These are phyloP conservation scores for Silene noctiflora DNA, from an alignment of 179 eudicot species.

Conservation along the genomic window DNA sequence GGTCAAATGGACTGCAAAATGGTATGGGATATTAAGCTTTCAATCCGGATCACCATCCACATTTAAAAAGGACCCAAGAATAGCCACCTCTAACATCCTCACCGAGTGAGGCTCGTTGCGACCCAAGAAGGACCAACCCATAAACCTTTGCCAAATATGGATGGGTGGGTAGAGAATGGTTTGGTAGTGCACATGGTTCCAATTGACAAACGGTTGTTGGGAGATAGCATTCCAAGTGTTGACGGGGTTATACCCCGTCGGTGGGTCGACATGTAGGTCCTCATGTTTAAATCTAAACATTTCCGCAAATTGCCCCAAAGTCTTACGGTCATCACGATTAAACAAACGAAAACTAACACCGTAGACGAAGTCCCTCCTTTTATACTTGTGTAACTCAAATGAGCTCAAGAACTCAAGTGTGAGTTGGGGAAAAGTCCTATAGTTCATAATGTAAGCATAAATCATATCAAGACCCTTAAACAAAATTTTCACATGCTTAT, in stretches of 20 bases:
- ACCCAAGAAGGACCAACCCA: background rate
- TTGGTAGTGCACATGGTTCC: background rate
- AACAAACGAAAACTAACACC: too few species aligned
- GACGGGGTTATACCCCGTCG: background rate
- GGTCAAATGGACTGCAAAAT: background rate
- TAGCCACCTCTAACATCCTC: background rate
- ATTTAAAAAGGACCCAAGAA: background rate
- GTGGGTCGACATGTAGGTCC: background rate
- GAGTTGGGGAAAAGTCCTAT: too few species aligned
- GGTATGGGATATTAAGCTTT: background rate
- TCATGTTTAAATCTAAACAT: background rate
- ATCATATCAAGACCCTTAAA: too few species aligned
- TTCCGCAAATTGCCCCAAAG: background rate
- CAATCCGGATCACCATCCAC: background rate
- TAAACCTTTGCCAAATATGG: background rate
- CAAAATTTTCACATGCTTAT: too few species aligned
- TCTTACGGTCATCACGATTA: too few species aligned
- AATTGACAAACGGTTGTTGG: background rate
- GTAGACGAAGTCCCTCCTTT: too few species aligned
- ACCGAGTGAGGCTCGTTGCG: background rate
- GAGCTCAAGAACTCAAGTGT: too few species aligned
- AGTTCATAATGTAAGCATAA: too few species aligned
- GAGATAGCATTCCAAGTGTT: background rate
- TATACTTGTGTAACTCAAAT: too few species aligned
- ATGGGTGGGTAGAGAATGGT: background rate